These are phyloP conservation scores for Isatis tinctoria DNA, from an alignment of 345 rosid genomes.

Conservation along the genomic window DNA sequence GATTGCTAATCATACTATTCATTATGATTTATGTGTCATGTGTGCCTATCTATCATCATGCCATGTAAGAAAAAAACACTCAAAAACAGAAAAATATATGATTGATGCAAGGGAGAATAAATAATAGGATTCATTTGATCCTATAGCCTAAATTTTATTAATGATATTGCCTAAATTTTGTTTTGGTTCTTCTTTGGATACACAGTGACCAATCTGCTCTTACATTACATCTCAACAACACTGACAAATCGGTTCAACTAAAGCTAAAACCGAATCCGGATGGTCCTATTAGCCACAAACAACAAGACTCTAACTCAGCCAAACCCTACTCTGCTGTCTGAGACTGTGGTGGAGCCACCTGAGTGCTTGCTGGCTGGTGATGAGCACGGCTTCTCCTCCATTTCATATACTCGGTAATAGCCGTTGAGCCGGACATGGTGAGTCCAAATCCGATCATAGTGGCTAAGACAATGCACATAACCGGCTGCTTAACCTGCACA, in stretches of 20 bases:
- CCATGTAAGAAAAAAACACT: background rate
- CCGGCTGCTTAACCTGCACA: slow-evolving; percentile 48
- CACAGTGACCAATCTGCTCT: background rate
- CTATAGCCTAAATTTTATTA: no score
- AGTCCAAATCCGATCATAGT: slow-evolving; percentile 71
- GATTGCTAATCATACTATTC: slow-evolving; percentile 24
- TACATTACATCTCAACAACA: background rate
- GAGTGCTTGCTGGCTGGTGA: slow-evolving; percentile 5
- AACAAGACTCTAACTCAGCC: slow-evolving; percentile 14
- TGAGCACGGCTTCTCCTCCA: slow-evolving; percentile 33
- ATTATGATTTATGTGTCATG: slow-evolving; percentile 21
- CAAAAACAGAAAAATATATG: background rate
- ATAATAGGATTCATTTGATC: no score
- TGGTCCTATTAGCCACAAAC: background rate
- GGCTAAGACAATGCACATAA: slow-evolving; percentile 67
- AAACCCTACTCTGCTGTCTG: slow-evolving; percentile 10
- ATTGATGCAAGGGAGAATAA: background rate
- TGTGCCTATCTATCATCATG: slow-evolving; percentile 1
- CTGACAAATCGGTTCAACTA: background rate
- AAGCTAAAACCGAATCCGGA: background rate
- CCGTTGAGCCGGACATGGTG: slow-evolving; percentile 52
- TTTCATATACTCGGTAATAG: slow-evolving; percentile 38
- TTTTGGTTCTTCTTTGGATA: background rate
- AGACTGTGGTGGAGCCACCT: slow-evolving; percentile 8
- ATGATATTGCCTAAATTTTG: background rate